phyloP scores from a whole-genome alignment of 805 yeast genomes.

The Lipomyces yamanashiensis region DNA sequence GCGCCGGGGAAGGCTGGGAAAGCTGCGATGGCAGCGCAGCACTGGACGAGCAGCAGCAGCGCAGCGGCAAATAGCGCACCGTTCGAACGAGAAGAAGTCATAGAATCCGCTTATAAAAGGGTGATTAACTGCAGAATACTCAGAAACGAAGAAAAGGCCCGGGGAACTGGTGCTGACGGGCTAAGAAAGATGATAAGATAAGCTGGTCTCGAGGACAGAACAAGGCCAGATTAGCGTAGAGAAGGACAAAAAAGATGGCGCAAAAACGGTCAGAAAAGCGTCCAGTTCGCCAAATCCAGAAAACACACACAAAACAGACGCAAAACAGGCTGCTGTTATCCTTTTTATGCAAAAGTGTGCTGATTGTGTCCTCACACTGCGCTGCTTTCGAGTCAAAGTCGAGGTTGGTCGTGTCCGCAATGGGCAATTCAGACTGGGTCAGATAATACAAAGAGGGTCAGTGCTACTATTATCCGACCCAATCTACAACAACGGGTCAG shows the following conservation, averaged over 20 bases:
- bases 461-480: too few species aligned
- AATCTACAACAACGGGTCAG: too few species aligned
- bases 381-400: too few species aligned
- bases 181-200: conserved; percentile 15
- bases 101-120: not conserved
- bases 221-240: not conserved
- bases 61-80: not conserved
- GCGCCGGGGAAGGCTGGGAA: not conserved
- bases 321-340: not conserved
- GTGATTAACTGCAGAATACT: not conserved
- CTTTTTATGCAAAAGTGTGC: not conserved
- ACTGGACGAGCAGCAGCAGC: conserved; percentile 8
- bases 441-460: too few species aligned
- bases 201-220: conserved; percentile 1
- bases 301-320: not conserved
- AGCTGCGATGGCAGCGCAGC: conserved; percentile 12
- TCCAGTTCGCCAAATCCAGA: not conserved
- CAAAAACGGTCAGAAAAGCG: not conserved
- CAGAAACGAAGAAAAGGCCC: not conserved
- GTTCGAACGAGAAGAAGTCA: not conserved
- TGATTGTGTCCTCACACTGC: too few species aligned
- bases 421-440: too few species aligned
- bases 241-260: not conserved
- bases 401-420: too few species aligned
- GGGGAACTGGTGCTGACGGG: not conserved